Evolutionary conservation across 805 yeast species (phyloP).

Genomic region (Candida lessepsii): DNA sequence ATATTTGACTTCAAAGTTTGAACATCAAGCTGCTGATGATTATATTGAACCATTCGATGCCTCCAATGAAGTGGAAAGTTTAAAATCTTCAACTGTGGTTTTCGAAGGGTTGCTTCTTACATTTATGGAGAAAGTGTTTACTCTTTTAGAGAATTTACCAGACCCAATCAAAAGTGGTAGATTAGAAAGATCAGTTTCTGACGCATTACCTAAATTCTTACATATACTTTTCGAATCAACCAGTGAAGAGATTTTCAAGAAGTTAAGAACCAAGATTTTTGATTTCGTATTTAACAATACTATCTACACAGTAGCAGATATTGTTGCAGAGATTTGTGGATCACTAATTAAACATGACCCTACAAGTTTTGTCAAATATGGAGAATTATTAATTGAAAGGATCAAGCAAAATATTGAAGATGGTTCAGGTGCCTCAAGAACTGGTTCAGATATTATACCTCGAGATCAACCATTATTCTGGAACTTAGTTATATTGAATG

Average conservation of each 20-base stretch:
- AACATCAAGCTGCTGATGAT: constrained; percentile 13
- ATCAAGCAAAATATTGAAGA: constrained; percentile 67
- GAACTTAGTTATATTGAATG: constrained; percentile 67
- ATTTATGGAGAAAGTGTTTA: constrained; percentile 58
- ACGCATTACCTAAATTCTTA: constrained; percentile 35
- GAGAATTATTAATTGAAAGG: constrained; percentile 45
- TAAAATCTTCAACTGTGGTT: constrained; percentile 69
- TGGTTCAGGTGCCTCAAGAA: constrained; percentile 75
- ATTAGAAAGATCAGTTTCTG: constrained; percentile 48
- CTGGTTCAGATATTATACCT: constrained; percentile 64
- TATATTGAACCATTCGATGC: constrained; percentile 28
- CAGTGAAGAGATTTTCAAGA: constrained; percentile 52
- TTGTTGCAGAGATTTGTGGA: constrained; percentile 71
- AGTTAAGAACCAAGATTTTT: constrained; percentile 47
- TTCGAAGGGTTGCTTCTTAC: constrained; percentile 59
- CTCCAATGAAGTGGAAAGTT: constrained; percentile 52
- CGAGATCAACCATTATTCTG: constrained; percentile 76
- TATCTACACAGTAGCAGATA: constrained; percentile 58
- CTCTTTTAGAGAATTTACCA: constrained; percentile 66
- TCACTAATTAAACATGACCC: constrained; percentile 68
- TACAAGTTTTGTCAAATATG: constrained; percentile 39
- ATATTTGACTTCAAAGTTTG: constrained; percentile 42
- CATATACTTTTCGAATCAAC: constrained; percentile 52
- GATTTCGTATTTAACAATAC: constrained; percentile 62
- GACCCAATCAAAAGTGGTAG: constrained; percentile 52